Evolutionary conservation across 2,329 filamentous ascomycete species (phyloP), one percentile per base, ranked within the genome.

Genomic region (Davidsoniella eucalypti): DNA sequence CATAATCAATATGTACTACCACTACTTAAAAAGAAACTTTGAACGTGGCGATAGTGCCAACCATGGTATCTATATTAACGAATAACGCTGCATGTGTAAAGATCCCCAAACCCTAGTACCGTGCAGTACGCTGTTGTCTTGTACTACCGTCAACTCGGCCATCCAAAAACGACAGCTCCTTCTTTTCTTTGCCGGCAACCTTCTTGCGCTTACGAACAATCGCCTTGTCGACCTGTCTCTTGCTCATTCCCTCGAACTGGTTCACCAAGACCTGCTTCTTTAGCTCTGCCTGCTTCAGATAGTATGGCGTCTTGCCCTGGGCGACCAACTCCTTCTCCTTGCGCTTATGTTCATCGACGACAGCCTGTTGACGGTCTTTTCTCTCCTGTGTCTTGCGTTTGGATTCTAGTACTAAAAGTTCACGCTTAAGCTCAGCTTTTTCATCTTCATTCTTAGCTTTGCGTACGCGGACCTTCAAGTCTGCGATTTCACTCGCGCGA

Each of bases 121-220:
- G 29, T 33, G 29, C 12, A 33, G 8, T 33, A 12, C 29, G 29
- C 29, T 33, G 8, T 12, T 12, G 29, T 25, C 50, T 36, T 39
- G 47, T 51, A 18, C 37, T 42, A 25, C 39, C 51, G 17, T 50
- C 56, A n/a, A 57, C 52, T 21, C 66, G 60, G 10, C 47, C 37
- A 55, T 65, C 57, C 57, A 69, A 51, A 17, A 56, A 61, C 50
- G 60, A 64, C 73, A 88, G 69, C 55, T 78, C 74, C 68, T 78
- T 93, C 69, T 84, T 84, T 72, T 96, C 92, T 70, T 83, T 90
- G 8, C 77, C 71, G 0, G 84, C 78, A 49, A 86, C 70, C 80
- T 94, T 95, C 80, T 94, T 95, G 65, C 87, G 71, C 67, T 83
- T 80, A 62, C 85, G 74, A 71, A 93, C 87, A 59, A 96, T 85